Evolutionary conservation across 768 basidiomycete genomes (phyloP).

Genomic region (Trichaptum fuscoviolaceum): DNA sequence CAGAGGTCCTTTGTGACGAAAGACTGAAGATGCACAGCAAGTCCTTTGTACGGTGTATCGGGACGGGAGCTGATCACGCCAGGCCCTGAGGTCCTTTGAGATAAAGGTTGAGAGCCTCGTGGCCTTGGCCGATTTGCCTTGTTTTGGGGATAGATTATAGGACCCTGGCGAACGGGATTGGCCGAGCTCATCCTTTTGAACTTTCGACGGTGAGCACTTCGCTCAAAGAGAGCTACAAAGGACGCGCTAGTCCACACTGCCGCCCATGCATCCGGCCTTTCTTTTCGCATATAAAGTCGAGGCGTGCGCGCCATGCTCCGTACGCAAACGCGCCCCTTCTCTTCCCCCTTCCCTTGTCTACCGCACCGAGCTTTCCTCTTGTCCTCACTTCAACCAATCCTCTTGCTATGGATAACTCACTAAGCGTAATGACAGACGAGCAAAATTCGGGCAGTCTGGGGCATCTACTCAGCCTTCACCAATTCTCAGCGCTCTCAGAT

Average conservation of each 20-base stretch:
- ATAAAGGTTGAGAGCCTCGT: not conserved
- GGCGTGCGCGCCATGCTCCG: not conserved
- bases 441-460: not conserved
- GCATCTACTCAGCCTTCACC: not conserved
- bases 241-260: not conserved
- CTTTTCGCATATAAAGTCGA: not conserved
- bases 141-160: not conserved
- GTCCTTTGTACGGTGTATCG: not conserved
- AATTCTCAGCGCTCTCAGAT: not conserved
- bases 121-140: not conserved
- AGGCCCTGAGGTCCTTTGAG: slow-evolving; percentile 1
- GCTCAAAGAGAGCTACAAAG: slow-evolving; percentile 1
- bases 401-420: not conserved
- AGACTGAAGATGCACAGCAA: not conserved
- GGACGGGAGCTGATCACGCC: not conserved
- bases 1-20: not conserved
- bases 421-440: not conserved
- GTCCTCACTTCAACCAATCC: not conserved
- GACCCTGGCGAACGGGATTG: not conserved
- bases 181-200: not conserved
- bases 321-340: not conserved
- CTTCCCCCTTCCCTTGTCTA: not conserved
- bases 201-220: not conserved
- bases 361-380: not conserved
- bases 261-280: not conserved